A percentile compares a stretch with the other conserved stretches of the same genome.
Evolutionary conservation across 495 filamentous ascomycete genomes (phyloP).

Genomic region (Tuber microsphaerosporum): DNA sequence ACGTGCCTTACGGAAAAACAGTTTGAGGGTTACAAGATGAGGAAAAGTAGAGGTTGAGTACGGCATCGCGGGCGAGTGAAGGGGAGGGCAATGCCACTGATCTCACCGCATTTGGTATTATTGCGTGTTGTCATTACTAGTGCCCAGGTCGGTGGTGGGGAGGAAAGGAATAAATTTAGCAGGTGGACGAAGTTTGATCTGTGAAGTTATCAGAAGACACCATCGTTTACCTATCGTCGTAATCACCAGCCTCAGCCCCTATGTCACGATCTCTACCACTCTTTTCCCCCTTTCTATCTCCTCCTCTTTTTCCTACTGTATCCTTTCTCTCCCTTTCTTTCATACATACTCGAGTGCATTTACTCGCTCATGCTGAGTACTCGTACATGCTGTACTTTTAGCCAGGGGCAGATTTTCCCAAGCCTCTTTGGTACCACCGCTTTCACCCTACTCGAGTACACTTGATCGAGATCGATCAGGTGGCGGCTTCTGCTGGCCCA

Average conservation of each 20-base stretch:
- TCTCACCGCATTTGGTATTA: background rate
- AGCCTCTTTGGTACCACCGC: too few relatives aligned
- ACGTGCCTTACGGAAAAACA: background rate
- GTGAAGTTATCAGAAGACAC: background rate
- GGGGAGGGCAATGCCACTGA: background rate
- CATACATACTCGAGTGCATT: too few relatives aligned
- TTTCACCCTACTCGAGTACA: too few relatives aligned
- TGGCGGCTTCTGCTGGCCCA: background rate
- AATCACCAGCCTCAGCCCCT: background rate
- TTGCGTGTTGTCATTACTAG: background rate
- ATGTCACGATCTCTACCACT: background rate
- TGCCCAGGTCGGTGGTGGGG: background rate
- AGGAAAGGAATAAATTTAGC: too few relatives aligned
- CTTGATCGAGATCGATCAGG: background rate
- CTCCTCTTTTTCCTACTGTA: background rate
- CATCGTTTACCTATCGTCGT: background rate
- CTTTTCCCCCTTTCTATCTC: background rate
- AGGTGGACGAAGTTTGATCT: background rate
- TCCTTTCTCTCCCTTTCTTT: slow-evolving; percentile 7
- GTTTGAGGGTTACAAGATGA: background rate
- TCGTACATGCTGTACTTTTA: too few relatives aligned
- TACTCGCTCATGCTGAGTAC: too few relatives aligned
- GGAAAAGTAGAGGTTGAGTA: background rate
- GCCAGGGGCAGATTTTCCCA: too few relatives aligned
- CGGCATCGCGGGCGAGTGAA: background rate